Evolutionary conservation across 495 filamentous ascomycete species (phyloP), one percentile per base, ranked within the genome.

Genomic region (Pyrenula aspistea): DNA sequence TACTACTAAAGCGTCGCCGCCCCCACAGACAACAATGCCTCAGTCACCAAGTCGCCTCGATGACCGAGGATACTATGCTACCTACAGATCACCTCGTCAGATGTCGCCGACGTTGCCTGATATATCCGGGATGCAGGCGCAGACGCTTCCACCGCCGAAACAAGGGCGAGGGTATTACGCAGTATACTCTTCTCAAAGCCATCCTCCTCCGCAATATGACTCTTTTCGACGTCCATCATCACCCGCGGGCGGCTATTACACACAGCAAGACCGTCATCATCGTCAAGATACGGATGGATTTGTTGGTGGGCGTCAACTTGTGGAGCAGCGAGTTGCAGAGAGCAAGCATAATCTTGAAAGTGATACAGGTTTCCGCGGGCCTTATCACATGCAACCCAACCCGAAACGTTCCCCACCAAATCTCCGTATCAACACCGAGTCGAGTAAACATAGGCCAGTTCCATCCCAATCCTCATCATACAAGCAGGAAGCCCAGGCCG

Each of bases 41-140:
- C 54, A 49, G 59, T 60, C 53, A 56, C 36, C 56, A 63, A 60
- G 24, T 53, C 55, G 53, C 55, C 58, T 48, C 56, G 51, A 49
- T 22, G 62, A 56, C 54, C 68, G 54, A 55, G 57, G 50, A 56
- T 59, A 25, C n/a, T 60, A 25, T 51, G 57, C 36, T 55, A 11
- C 42, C 50, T 36, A 55, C 2, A 22, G 21, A 25, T 10, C 57
- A 20, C 19, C 49, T 49, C 36, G 54, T 2, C 36, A 22, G 31
- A 42, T 15, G 8, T 42, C 31, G 4, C 20, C 51, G 54, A 36
- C 53, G 31, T 20, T 22, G 22, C 25, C 49, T n/a, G 22, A 49
- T 55, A 23, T 12, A 42, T 12, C 24, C 31, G 12, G 49, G 54
- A 42, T 42, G 31, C 47, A 55, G 20, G 25, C 42, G 51, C 49